Evolutionary conservation across 2,329 filamentous ascomycete genomes (phyloP), one percentile per base, ranked within the genome.

Genomic region (Pseudonectria foliicola): DNA sequence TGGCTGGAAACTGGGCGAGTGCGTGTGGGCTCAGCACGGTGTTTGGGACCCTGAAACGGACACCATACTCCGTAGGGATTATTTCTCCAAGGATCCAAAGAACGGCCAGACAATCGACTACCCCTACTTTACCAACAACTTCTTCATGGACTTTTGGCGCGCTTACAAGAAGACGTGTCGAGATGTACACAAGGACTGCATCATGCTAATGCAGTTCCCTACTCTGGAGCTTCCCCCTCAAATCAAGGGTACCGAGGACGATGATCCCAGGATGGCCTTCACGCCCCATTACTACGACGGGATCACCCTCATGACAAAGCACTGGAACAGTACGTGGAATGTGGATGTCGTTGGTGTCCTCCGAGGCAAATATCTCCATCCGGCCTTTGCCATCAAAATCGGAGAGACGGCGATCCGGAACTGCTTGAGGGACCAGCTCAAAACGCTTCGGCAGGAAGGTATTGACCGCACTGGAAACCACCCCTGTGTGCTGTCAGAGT

Each of bases 321-420:
- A 95, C 60, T 98, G 92, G 92, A 98, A 96, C 56, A 83, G 89
- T 26, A 80, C 83, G 12, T 98, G 92, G 84, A 98, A 98, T 49
- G 84, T 98, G 7, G 92, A 98, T 56, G 86, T 98, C 4, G 79
- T 98, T 33, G 92, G 92, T 3, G 77, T 98, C 11, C 68, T 98
- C 28, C 82, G 92, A 29, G 92, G 92, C 10, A 82, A 82, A 45
- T 98, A 98, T 54, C 70, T 85, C 46, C 84, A 82, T 14, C 92
- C 92, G 10, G 86, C 86, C 1, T 90, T 98, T 55, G 92, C 87
- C 4, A 82, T 98, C 57, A 92, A 89, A 54, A 70, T 98, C 30
- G 92, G 92, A 31, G 90, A 96, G 65, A 85, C 80, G 3, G 90
- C 92, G 0, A 96, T 98, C 47, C 75, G 92, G 35, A 96, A 95